A percentile compares a stretch with the other conserved stretches of the same genome.
Evolutionary conservation across 2,329 filamentous ascomycete genomes (phyloP).

Genomic region (Gyromitra esculenta): DNA sequence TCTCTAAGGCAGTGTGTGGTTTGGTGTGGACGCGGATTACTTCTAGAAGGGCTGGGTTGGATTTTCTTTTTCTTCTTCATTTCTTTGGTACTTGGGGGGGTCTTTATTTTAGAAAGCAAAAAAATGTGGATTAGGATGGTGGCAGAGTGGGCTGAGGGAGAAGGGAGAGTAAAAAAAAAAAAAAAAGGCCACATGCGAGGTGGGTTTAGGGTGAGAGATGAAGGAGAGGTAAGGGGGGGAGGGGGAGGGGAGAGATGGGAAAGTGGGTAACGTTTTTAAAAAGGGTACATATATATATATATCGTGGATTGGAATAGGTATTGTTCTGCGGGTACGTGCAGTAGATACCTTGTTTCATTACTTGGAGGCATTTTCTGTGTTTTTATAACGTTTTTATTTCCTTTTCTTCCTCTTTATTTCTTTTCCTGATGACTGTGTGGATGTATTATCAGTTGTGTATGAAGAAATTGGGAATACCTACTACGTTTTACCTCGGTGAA

Average conservation of each 20-base stretch:
- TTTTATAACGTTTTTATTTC: neutral
- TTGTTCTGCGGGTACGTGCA: neutral
- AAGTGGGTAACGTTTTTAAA: neutral
- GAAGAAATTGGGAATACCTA: neutral
- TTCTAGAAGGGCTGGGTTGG: constrained; percentile 30
- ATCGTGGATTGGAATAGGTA: constrained; percentile 19
- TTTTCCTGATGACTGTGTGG: neutral
- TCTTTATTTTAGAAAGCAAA: constrained; percentile 39
- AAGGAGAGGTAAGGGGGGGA: neutral
- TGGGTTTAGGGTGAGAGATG: neutral
- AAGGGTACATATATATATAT: constrained; percentile 20
- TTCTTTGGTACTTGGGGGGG: constrained; percentile 13
- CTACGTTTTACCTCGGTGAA: neutral
- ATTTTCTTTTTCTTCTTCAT: constrained; percentile 25
- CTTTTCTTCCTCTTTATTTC: neutral
- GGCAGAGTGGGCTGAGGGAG: neutral
- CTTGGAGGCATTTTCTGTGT: constrained; percentile 7
- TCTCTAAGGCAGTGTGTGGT: neutral
- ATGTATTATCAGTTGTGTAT: constrained; percentile 5
- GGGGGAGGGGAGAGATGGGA: neutral
- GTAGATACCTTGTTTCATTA: neutral
- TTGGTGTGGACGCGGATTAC: constrained; percentile 9
- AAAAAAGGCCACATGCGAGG: neutral
- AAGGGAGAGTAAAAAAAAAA: neutral
- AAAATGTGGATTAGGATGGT: constrained; percentile 1